Percentiles rank a stretch among this genome's conserved stretches.
Conservation (phyloP, 1,139 yeast genomes). For the Hyphopichia buzzinii region DNA sequence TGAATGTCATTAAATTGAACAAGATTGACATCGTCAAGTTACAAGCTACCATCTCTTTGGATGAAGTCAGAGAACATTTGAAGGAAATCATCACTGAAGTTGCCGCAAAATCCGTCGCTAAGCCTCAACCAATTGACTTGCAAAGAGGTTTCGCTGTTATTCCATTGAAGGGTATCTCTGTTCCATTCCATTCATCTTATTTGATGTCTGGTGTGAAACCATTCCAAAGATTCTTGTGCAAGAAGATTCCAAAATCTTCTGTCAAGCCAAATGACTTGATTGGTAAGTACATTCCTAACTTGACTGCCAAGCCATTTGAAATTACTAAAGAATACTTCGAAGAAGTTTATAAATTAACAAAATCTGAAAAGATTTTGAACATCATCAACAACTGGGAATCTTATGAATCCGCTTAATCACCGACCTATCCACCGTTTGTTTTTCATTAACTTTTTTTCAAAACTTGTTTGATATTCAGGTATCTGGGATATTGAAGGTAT, state of each 20-base stretch:
- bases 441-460: no score
- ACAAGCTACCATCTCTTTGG: constrained; percentile 77
- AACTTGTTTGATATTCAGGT: constrained; percentile 2
- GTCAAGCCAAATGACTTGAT: constrained; percentile 92
- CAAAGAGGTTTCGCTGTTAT: constrained; percentile 98
- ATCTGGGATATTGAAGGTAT: not conserved
- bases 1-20: constrained; percentile 88
- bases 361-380: constrained; percentile 84
- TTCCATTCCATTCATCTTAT: constrained; percentile 98
- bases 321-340: constrained; percentile 95
- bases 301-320: constrained; percentile 96
- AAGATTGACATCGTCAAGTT: constrained; percentile 90
- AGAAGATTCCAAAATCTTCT: constrained; percentile 93
- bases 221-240: constrained; percentile 94
- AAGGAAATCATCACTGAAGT: constrained; percentile 86
- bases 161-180: constrained; percentile 97
- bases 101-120: constrained; percentile 72
- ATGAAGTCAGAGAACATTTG: constrained; percentile 84
- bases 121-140: constrained; percentile 94
- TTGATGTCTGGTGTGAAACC: constrained; percentile 98
- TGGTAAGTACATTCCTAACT: constrained; percentile 95
- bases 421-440: not conserved
- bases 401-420: constrained; percentile 51
- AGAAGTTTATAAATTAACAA: constrained; percentile 89
- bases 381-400: constrained; percentile 95